Conservation (phyloP, 768 basidiomycete genomes). For the Kondoa subrosea region DNA sequence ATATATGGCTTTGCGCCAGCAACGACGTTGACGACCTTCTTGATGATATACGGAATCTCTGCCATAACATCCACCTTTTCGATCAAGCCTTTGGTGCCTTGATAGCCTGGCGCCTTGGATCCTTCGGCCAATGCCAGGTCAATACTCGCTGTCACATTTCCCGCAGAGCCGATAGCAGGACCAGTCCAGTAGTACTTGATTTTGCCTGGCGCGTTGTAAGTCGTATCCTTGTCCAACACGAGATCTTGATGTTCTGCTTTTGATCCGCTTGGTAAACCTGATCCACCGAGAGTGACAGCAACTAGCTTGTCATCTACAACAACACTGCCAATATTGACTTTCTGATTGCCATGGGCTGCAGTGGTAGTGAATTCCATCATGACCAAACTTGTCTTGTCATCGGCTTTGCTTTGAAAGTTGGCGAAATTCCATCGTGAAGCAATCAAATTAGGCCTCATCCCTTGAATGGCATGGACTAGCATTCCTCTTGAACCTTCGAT, state of each 20-base stretch:
- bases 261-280: conserved; percentile 52
- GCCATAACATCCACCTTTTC: conserved; percentile 90
- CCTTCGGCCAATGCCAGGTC: conserved; percentile 32
- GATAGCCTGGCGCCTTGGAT: conserved; percentile 12
- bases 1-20: conserved; percentile 84
- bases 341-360: conserved; percentile 55
- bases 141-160: conserved; percentile 34
- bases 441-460: conserved; percentile 88
- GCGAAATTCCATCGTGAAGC: conserved; percentile 91
- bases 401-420: conserved; percentile 60
- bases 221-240: conserved; percentile 49
- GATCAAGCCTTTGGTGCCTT: conserved; percentile 42
- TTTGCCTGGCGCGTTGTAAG: conserved; percentile 54
- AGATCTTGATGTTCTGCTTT: conserved; percentile 45
- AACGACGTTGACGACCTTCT: conserved; percentile 76
- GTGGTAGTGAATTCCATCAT: conserved; percentile 93
- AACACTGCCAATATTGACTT: conserved; percentile 66
- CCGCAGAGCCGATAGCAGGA: conserved; percentile 38
- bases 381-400: conserved; percentile 56
- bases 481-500: conserved; percentile 43
- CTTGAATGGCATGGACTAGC: conserved; percentile 92
- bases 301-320: conserved; percentile 64
- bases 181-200: conserved; percentile 65
- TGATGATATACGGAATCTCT: conserved; percentile 81
- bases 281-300: conserved; percentile 54